Evolutionary conservation across 2,329 filamentous ascomycete species (phyloP), one percentile per base, ranked within the genome.

Genomic region (Penicillium sp.): DNA sequence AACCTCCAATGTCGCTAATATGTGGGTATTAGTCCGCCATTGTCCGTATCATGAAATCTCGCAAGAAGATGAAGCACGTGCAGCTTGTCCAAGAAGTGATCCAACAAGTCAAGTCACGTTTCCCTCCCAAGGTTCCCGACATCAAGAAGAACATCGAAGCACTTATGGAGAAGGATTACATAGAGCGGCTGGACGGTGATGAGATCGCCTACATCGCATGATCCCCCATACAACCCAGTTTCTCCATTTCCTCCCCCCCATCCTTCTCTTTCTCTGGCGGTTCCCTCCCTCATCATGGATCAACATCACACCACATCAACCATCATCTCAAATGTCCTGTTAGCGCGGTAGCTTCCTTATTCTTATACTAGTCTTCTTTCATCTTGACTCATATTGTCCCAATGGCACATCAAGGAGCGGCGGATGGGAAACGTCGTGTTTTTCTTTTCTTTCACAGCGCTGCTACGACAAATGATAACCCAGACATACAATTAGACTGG

Each of bases 61-160:
- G 93, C 53, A 97, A 98, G 82, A 88, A 85, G 74, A 94, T 97
- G 88, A 97, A 96, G 81, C 91, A 98, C 73, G 83, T 85, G 53
- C 86, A 93, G 65, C 83, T 98, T 12, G 89, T 98, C 48, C 85
- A 88, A 65, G 93, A 98, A 73, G 94, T 90, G 22, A 97, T 98
- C 69, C 85, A 84, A 64, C 93, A 97, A 71, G 96, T 98, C 69
- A 88, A 87, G 67, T 84, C 83, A 35, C 87, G 93, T 35, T 98
- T 98, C 71, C 83, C 89, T 51, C 93, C 93, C 34, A 95, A 95
- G 73, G 80, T 98, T 26, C 78, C 82, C 15, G 93, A 98, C 61
- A 98, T 98, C 80, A 98, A 98, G 77, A 98, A 97, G 76, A 96
- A 93, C 71, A 97, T 98, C 67, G 93, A 98, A 72, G 95, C 95